Evolutionary conservation across 306 rosid genomes (phyloP).

Genomic region (Vigna nakashimae): DNA sequence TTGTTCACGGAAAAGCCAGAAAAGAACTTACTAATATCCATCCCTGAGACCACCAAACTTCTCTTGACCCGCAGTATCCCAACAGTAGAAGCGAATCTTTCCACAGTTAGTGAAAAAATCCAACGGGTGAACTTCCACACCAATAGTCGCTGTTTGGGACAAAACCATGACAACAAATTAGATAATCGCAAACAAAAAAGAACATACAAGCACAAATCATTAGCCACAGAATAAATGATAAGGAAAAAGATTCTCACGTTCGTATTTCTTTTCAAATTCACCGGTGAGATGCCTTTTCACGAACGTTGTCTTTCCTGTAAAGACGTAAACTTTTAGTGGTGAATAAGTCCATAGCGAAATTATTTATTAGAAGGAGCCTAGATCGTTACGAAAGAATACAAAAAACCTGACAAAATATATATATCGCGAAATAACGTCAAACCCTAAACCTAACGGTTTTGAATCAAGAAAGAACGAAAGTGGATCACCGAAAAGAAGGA

Average conservation of each 20-base stretch:
- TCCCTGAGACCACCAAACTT: constrained; percentile 84
- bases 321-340: too few species aligned
- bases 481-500: not conserved
- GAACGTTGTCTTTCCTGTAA: constrained; percentile 81
- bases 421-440: not conserved
- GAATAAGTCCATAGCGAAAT: not conserved
- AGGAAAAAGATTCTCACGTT: constrained; percentile 54
- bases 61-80: constrained; percentile 89
- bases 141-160: constrained; percentile 63
- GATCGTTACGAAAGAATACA: not conserved
- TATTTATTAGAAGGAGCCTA: not conserved
- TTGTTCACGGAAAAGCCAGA: too few species aligned
- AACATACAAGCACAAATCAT: not conserved
- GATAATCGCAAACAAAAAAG: not conserved
- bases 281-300: constrained; percentile 86
- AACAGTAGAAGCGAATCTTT: constrained; percentile 76
- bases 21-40: constrained; percentile 65
- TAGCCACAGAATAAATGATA: not conserved
- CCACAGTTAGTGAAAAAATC: constrained; percentile 87
- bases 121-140: constrained; percentile 83
- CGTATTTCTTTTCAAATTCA: constrained; percentile 81
- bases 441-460: not conserved
- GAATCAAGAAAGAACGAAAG: not conserved
- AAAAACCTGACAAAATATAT: not conserved
- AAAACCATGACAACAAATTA: not conserved